These are phyloP conservation scores for Magnusiomyces clavatus DNA, from an alignment of 1,139 yeast genomes.

Conservation along the genomic window DNA sequence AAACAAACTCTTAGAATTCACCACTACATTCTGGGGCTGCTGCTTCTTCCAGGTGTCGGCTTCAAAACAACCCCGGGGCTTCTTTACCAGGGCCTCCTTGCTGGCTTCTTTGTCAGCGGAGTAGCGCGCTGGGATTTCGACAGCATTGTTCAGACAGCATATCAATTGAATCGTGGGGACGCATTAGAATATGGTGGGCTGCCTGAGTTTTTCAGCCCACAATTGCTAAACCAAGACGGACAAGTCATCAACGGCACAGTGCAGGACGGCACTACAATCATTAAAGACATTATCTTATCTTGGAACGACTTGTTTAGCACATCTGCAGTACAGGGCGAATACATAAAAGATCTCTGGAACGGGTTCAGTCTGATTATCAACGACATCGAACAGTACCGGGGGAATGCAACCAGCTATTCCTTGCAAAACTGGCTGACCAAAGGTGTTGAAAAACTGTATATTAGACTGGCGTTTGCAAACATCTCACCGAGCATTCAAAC, in stretches of 20 bases:
- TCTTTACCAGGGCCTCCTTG: slow-evolving; percentile 72
- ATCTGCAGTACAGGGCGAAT: background rate
- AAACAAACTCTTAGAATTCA: slow-evolving; percentile 75
- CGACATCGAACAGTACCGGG: slow-evolving; percentile 72
- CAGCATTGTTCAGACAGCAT: slow-evolving; percentile 71
- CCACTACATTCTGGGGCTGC: slow-evolving; percentile 77
- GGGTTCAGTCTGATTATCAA: slow-evolving; percentile 63
- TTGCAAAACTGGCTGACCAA: slow-evolving; percentile 23
- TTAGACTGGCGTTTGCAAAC: slow-evolving; percentile 25
- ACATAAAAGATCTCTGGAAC: slow-evolving; percentile 21
- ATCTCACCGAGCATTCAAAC: slow-evolving; percentile 10
- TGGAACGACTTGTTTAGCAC: slow-evolving; percentile 8
- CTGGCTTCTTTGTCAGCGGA: slow-evolving; percentile 79
- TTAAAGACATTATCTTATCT: slow-evolving; percentile 1
- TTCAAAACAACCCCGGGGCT: slow-evolving; percentile 56
- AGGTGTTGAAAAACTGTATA: slow-evolving; percentile 17
- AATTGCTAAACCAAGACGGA: slow-evolving; percentile 21
- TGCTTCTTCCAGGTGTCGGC: slow-evolving; percentile 74
- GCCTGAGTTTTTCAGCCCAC: slow-evolving; percentile 38
- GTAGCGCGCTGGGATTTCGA: slow-evolving; percentile 92
- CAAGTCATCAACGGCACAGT: slow-evolving; percentile 22
- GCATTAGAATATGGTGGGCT: slow-evolving; percentile 48
- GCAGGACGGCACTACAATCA: background rate
- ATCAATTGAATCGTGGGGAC: slow-evolving; percentile 63
- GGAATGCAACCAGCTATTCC: slow-evolving; percentile 29